phyloP scores from a whole-genome alignment of 192 early-diverging fungal genomes.

The Backusella liffmaniae region DNA sequence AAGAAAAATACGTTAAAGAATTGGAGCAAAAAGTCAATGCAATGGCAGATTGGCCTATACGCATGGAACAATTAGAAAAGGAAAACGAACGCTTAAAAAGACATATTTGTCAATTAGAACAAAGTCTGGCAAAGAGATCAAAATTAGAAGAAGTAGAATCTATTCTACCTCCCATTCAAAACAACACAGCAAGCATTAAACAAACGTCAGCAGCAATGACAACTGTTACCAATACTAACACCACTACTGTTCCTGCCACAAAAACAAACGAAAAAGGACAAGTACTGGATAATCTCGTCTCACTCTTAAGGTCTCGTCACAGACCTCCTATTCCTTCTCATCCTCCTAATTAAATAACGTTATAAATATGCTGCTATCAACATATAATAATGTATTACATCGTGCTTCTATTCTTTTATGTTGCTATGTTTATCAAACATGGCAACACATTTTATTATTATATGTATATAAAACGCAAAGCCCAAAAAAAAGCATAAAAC shows the following conservation, averaged over 20 bases:
- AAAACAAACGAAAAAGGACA: slow-evolving; percentile 9
- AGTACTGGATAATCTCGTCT: slow-evolving; percentile 17
- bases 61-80: slow-evolving; percentile 14
- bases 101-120: not conserved
- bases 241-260: not conserved
- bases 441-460: not conserved
- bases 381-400: not conserved
- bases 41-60: slow-evolving; percentile 8
- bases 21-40: slow-evolving; percentile 47
- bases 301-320: slow-evolving; percentile 13
- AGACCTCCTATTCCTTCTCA: slow-evolving; percentile 21
- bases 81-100: slow-evolving; percentile 14
- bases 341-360: slow-evolving; percentile 1
- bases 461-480: not conserved
- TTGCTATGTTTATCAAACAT: not conserved
- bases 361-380: not conserved
- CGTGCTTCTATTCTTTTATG: not conserved
- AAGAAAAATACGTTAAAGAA: slow-evolving; percentile 70
- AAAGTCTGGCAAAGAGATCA: not conserved
- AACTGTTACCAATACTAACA: not conserved
- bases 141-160: not conserved
- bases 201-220: not conserved
- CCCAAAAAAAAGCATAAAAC: not conserved
- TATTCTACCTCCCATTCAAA: not conserved
- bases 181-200: not conserved